Conservation (phyloP, 257 asterid genomes). For the Scutellaria baicalensis region DNA sequence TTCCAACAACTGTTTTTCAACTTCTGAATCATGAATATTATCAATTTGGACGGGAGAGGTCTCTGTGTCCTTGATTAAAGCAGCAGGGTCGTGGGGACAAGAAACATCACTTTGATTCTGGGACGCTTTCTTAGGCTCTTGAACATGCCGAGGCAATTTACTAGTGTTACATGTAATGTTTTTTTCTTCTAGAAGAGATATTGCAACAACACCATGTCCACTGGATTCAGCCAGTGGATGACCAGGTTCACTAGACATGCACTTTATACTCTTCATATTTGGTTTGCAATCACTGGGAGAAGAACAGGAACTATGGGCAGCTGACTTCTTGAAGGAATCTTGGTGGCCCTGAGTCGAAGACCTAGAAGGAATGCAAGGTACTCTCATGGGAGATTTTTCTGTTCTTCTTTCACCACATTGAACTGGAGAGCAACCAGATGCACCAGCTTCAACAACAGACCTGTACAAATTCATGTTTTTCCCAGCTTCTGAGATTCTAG, state of each 20-base stretch:
- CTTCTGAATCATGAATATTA: conserved; percentile 18
- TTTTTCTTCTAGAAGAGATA: conserved; percentile 9
- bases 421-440: conserved; percentile 24
- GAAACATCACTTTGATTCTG: conserved; percentile 12
- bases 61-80: conserved; percentile 7
- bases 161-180: neutral
- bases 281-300: conserved; percentile 21
- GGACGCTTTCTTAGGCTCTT: conserved; percentile 20
- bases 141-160: neutral
- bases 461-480: conserved; percentile 30
- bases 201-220: conserved; percentile 10
- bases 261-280: conserved; percentile 3
- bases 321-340: conserved; percentile 32
- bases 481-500: conserved; percentile 59
- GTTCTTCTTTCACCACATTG: conserved; percentile 16
- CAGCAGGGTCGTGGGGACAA: conserved; percentile 17
- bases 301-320: conserved; percentile 17
- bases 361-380: conserved; percentile 33
- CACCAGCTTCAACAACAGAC: conserved; percentile 37
- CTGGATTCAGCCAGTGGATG: neutral
- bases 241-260: conserved; percentile 17
- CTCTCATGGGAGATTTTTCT: conserved; percentile 28
- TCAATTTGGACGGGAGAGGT: conserved; percentile 13
- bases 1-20: conserved; percentile 17
- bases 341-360: conserved; percentile 16